Percentiles rank a stretch among this genome's conserved stretches.
Evolutionary conservation across 345 rosid genomes (phyloP).

Genomic region (Geranium brycei): DNA sequence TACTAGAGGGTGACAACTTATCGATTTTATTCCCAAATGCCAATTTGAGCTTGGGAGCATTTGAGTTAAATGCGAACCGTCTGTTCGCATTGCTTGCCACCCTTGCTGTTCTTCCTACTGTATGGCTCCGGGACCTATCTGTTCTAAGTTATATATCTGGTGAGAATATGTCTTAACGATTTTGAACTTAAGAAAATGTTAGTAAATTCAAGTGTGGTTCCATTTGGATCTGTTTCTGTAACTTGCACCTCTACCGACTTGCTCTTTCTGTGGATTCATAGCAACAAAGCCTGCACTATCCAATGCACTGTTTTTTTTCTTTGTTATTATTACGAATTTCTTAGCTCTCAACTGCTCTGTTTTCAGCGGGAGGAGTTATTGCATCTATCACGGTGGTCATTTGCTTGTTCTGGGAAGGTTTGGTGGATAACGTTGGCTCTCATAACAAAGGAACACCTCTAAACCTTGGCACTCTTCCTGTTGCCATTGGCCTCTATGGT

Average conservation of each 20-base stretch:
- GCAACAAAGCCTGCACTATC: too few species aligned
- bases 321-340: slow-evolving; percentile 6
- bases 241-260: not conserved
- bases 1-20: slow-evolving; percentile 78
- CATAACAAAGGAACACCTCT: slow-evolving; percentile 50
- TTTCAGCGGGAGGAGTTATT: slow-evolving; percentile 82
- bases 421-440: slow-evolving; percentile 59
- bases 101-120: slow-evolving; percentile 77
- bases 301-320: not conserved
- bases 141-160: slow-evolving; percentile 85
- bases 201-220: not conserved
- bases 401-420: slow-evolving; percentile 82
- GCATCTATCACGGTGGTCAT: slow-evolving; percentile 71
- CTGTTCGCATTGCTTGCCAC: slow-evolving; percentile 59
- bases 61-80: slow-evolving; percentile 40
- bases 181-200: not conserved
- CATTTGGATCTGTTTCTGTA: not conserved
- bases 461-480: slow-evolving; percentile 64
- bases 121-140: slow-evolving; percentile 85
- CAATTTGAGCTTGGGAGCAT: slow-evolving; percentile 41
- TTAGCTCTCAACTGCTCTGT: not conserved
- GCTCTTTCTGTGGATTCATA: too few species aligned
- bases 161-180: slow-evolving; percentile 12
- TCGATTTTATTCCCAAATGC: slow-evolving; percentile 82
- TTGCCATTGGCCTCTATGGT: slow-evolving; percentile 93